phyloP scores from a whole-genome alignment of 2,329 filamentous ascomycete species.

The Paradendryphiella salina region DNA sequence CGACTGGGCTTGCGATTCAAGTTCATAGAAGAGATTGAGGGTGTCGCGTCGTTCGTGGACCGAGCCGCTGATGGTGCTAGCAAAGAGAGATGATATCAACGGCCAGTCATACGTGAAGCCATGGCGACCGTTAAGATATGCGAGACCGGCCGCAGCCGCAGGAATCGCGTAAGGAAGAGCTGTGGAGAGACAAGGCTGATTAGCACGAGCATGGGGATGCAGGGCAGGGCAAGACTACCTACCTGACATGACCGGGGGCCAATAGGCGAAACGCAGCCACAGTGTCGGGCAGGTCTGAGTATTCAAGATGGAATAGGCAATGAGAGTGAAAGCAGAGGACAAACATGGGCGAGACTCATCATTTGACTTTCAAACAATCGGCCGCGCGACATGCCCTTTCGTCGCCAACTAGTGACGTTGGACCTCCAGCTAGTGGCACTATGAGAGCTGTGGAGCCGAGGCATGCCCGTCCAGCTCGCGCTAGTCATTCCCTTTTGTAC shows the following conservation, averaged over 20 bases:
- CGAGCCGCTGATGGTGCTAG: constrained; percentile 50
- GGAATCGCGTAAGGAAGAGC: constrained; percentile 37
- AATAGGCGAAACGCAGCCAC: neutral
- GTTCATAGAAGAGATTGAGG: constrained; percentile 58
- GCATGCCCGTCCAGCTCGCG: constrained; percentile 3
- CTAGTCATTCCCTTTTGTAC: neutral
- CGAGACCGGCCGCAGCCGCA: constrained; percentile 50
- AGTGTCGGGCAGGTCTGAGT: neutral
- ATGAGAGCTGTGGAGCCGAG: constrained; percentile 15
- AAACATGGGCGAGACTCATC: neutral
- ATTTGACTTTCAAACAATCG: neutral
- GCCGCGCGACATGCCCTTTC: constrained; percentile 1
- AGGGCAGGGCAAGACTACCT: constrained; percentile 2
- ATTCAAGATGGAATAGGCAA: neutral
- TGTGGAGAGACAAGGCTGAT: constrained; percentile 10
- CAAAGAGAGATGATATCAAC: constrained; percentile 61
- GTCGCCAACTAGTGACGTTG: constrained; percentile 7
- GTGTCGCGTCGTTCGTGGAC: constrained; percentile 61
- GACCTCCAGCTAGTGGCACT: constrained; percentile 4
- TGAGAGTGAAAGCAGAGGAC: neutral
- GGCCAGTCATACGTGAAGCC: constrained; percentile 64
- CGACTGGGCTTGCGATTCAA: constrained; percentile 40
- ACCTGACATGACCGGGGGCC: constrained; percentile 7
- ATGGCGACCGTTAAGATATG: constrained; percentile 70
- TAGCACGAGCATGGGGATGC: neutral